Conservation (phyloP, 1,284 basidiomycete genomes). For the Naganishia sp. region DNA sequence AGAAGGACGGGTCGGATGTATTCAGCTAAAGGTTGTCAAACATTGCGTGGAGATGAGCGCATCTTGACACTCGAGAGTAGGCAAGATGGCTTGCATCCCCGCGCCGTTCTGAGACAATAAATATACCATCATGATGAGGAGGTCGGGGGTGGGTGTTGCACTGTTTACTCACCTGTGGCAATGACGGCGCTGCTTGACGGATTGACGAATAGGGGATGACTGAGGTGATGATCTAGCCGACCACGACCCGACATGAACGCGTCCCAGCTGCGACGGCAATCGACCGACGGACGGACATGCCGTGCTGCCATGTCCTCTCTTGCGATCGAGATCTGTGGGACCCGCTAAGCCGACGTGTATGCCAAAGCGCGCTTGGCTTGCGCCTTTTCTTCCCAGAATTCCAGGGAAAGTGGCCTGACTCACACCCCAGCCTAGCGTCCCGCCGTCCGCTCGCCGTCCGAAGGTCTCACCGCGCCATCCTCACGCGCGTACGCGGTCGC, state of each 20-base stretch:
- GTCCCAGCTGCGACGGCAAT: background rate
- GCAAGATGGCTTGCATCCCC: background rate
- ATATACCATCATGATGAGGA: slow-evolving; percentile 35
- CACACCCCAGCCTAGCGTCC: background rate
- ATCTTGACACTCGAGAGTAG: background rate
- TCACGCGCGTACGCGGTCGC: too few species aligned
- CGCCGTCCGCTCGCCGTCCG: background rate
- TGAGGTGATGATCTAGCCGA: too few species aligned
- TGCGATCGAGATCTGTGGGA: background rate
- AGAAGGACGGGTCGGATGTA: background rate
- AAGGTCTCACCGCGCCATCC: background rate
- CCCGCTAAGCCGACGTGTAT: slow-evolving; percentile 9
- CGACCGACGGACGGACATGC: background rate
- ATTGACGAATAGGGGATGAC: background rate
- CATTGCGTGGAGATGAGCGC: slow-evolving; percentile 11
- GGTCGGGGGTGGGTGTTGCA: background rate
- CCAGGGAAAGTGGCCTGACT: too few species aligned
- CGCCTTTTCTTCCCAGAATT: too few species aligned
- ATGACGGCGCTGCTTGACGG: background rate
- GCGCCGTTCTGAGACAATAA: slow-evolving; percentile 37
- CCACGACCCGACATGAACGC: too few species aligned
- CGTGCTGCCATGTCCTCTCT: background rate
- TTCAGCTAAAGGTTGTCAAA: slow-evolving; percentile 37
- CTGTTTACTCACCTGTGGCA: background rate
- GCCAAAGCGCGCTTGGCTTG: background rate